Evolutionary conservation across 2,329 filamentous ascomycete species (phyloP), one percentile per base, ranked within the genome.

Genomic region (Ustulina deusta): DNA sequence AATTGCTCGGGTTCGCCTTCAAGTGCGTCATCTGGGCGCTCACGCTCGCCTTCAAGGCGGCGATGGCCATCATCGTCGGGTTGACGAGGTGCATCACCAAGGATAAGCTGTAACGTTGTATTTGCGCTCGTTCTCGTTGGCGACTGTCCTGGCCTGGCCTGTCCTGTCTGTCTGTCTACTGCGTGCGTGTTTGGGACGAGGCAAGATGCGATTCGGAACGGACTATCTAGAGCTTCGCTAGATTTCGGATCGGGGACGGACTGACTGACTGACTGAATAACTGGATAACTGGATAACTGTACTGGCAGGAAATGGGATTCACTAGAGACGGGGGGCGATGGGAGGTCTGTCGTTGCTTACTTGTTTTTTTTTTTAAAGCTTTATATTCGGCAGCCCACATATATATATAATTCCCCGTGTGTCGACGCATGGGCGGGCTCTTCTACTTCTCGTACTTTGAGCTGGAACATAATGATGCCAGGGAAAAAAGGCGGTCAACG

Each of bases 11-110:
- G 68, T 84, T 84, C 60, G 72, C 85, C 13, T 85, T 90, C 74
- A 89, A 88, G 76, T 86, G 82, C 72, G 76, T 87, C 40, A 83
- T 90, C 56, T 90, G 88, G 87, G 76, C 83, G 15, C 76, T 89
- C 57, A 86, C 85, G n/a, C 75, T 88, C 27, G 76, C 79, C 3
- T 86, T 90, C 73, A 88, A 86, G 78, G 83, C 83, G 56, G 69
- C 87, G 10, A 80, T 82, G 61, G 81, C 82, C 42, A 77, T 87
- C n/a, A 80, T 87, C 59, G 82, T 84, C 62, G 80, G 83, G 9
- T 69, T 88, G 69, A 84, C 84, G 61, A 85, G 79, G 76, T 87
- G 86, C 68, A 70, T 88, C 64, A 81, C 80, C 44, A 79, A 76
- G 48, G 81, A 81, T 66, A 83, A 82, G 74, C 75, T 81, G 66